phyloP scores from a whole-genome alignment of 108 stramenopile genomes.

The Aureococcus anophagefferens region DNA sequence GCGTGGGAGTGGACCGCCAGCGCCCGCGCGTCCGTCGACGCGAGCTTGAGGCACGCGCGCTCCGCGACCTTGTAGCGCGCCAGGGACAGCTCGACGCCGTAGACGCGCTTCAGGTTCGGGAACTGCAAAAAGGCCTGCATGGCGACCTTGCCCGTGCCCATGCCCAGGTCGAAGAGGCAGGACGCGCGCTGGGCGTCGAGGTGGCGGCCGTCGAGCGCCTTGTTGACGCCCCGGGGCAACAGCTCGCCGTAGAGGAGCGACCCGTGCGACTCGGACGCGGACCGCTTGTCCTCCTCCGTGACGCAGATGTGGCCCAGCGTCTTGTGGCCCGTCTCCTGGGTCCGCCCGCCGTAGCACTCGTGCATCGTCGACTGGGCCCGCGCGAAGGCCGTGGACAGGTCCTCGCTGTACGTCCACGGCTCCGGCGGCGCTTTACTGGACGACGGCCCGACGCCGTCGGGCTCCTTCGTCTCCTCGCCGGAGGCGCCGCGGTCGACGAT shows the following conservation, averaged over 20 bases:
- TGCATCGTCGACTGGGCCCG: neutral
- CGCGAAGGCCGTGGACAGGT: neutral
- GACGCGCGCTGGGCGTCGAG: constrained; percentile 16
- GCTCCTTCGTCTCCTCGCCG: neutral
- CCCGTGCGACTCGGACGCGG: neutral
- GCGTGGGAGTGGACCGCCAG: neutral
- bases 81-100: constrained; percentile 34
- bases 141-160: constrained; percentile 37
- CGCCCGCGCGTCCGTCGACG: neutral
- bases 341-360: neutral
- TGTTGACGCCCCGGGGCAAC: constrained; percentile 35
- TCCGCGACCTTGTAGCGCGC: constrained; percentile 28
- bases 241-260: constrained; percentile 40
- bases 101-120: constrained; percentile 20
- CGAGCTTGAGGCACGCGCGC: constrained; percentile 6
- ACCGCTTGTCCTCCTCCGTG: constrained; percentile 25
- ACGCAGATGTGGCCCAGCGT: constrained; percentile 31
- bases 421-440: neutral
- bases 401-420: neutral
- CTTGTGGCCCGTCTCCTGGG: constrained; percentile 4
- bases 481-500: neutral
- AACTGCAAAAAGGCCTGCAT: constrained; percentile 38
- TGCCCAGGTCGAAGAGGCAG: constrained; percentile 31
- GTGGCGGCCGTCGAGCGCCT: constrained; percentile 24
- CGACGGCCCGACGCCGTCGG: neutral